A percentile compares a stretch with the other conserved stretches of the same genome.
Evolutionary conservation across 2,329 filamentous ascomycete species (phyloP).

Genomic region (Arthrocladium fulminans): DNA sequence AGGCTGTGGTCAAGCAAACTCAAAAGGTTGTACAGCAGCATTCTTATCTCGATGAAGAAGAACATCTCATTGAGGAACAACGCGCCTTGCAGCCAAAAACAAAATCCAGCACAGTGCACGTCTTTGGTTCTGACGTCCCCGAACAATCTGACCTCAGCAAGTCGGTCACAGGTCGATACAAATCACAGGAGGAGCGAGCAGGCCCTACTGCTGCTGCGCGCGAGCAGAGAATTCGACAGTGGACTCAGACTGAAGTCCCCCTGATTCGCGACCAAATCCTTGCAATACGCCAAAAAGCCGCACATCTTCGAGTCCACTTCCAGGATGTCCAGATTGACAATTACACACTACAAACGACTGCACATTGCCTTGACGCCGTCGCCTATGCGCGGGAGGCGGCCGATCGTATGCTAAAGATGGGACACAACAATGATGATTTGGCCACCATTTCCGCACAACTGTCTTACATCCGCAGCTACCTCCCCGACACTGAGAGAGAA

Average conservation of each 20-base stretch:
- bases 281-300: background rate
- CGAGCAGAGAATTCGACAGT: conserved; percentile 1
- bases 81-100: background rate
- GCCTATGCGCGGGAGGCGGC: background rate
- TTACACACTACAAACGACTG: background rate
- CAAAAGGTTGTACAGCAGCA: conserved; percentile 7
- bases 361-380: background rate
- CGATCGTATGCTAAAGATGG: background rate
- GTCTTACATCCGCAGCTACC: background rate
- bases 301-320: background rate
- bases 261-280: conserved; percentile 3
- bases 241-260: background rate
- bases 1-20: conserved; percentile 13
- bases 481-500: background rate
- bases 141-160: background rate
- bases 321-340: background rate
- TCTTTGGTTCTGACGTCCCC: conserved; percentile 5
- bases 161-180: background rate
- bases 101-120: conserved; percentile 1
- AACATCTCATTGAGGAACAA: conserved; percentile 2
- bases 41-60: conserved; percentile 4
- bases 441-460: background rate
- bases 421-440: background rate
- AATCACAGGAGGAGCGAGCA: background rate
- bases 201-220: background rate